Conservation (phyloP, 2,329 filamentous ascomycete genomes). For the Torrubiella hemipterigena region DNA sequence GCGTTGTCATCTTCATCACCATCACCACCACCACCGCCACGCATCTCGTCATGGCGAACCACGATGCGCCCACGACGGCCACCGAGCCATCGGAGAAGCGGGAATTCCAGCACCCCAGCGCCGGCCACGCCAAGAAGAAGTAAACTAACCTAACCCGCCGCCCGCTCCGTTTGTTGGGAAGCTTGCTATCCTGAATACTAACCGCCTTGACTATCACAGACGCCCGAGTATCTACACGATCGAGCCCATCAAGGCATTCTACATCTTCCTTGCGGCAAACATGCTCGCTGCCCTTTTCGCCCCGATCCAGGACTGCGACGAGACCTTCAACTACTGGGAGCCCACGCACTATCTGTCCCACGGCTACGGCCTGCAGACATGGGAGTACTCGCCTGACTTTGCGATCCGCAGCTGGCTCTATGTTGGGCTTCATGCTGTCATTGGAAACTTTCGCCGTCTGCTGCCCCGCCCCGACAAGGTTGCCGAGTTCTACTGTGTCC, state of each 20-base stretch:
- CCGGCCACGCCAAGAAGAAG: constrained; percentile 41
- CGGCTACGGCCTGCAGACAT: constrained; percentile 89
- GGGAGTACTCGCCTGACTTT: constrained; percentile 95
- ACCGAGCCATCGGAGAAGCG: constrained; percentile 7
- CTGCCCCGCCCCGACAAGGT: constrained; percentile 50
- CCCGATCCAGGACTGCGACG: constrained; percentile 95
- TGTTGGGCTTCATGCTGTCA: constrained; percentile 62
- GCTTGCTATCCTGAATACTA: too few relatives aligned
- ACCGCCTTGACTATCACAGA: too few relatives aligned
- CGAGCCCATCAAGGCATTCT: constrained; percentile 66
- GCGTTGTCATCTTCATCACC: background rate
- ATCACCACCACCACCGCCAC: background rate
- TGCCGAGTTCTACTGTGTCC: constrained; percentile 78
- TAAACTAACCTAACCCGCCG: constrained; percentile 13
- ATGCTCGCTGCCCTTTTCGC: constrained; percentile 67
- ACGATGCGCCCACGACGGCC: too few relatives aligned
- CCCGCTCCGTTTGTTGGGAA: background rate
- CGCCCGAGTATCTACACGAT: constrained; percentile 48
- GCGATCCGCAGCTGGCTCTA: constrained; percentile 96
- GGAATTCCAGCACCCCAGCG: constrained; percentile 35
- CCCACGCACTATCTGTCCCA: constrained; percentile 89
- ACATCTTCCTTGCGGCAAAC: constrained; percentile 64
- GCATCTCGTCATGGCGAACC: too few relatives aligned
- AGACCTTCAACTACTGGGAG: constrained; percentile 99
- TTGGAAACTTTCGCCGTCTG: constrained; percentile 55